These are phyloP conservation scores for Boletales sp. DNA, from an alignment of 768 basidiomycete genomes.

Conservation along the genomic window DNA sequence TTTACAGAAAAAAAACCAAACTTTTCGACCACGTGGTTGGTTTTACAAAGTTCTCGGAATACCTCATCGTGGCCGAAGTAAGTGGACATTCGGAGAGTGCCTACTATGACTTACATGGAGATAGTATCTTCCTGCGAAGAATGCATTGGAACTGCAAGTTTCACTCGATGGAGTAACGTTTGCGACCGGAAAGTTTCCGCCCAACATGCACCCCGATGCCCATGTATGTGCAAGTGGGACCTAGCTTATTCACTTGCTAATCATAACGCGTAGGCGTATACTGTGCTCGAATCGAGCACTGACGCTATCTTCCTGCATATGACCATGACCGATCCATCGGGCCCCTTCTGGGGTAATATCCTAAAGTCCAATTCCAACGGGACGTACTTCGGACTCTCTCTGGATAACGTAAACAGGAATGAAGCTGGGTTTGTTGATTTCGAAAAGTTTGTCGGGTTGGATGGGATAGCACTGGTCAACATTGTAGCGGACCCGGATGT, in stretches of 20 bases:
- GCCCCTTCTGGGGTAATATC: slow-evolving; percentile 85
- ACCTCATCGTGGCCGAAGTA: slow-evolving; percentile 92
- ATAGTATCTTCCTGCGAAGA: slow-evolving; percentile 50
- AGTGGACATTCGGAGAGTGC: slow-evolving; percentile 15
- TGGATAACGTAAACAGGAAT: slow-evolving; percentile 91
- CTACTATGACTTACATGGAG: not conserved
- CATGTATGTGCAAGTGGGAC: slow-evolving; percentile 54
- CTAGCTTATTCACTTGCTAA: not conserved
- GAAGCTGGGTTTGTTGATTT: slow-evolving; percentile 88
- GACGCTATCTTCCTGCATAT: slow-evolving; percentile 93
- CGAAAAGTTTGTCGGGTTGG: slow-evolving; percentile 94
- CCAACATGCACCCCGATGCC: slow-evolving; percentile 83
- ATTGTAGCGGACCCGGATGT: slow-evolving; percentile 79
- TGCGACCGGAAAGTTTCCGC: slow-evolving; percentile 85
- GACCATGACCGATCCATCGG: slow-evolving; percentile 78
- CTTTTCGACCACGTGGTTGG: slow-evolving; percentile 89
- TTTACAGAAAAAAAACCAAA: slow-evolving; percentile 65
- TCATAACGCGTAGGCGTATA: slow-evolving; percentile 65
- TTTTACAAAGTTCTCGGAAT: slow-evolving; percentile 96
- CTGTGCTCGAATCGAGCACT: slow-evolving; percentile 91
- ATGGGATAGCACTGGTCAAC: slow-evolving; percentile 94
- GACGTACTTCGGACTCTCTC: slow-evolving; percentile 88
- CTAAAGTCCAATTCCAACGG: slow-evolving; percentile 98
- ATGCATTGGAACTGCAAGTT: slow-evolving; percentile 79
- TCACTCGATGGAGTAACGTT: slow-evolving; percentile 89